These are phyloP conservation scores for Phoma sp. DNA, from an alignment of 2,329 filamentous ascomycete species.

Conservation along the genomic window DNA sequence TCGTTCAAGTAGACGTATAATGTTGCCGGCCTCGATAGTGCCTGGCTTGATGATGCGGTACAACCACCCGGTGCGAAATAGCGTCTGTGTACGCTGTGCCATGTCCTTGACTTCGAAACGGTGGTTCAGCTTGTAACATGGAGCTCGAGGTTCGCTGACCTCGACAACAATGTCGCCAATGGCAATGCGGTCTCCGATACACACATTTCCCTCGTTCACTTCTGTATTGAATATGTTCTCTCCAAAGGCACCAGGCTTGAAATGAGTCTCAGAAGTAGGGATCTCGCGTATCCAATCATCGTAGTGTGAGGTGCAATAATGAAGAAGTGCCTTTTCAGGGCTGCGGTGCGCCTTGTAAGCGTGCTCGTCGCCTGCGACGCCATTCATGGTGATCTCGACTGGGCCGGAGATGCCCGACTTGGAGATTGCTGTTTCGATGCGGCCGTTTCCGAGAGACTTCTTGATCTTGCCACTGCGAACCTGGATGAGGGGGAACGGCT, in stretches of 20 bases:
- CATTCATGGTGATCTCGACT: constrained; percentile 56
- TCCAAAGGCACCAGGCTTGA: constrained; percentile 66
- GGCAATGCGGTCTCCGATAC: constrained; percentile 67
- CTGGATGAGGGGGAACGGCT: constrained; percentile 60
- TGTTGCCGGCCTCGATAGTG: constrained; percentile 61
- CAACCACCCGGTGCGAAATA: constrained; percentile 69
- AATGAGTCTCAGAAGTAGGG: constrained; percentile 58
- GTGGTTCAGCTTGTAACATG: constrained; percentile 73
- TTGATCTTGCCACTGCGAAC: constrained; percentile 65
- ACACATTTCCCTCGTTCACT: constrained; percentile 70
- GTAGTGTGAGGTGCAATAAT: constrained; percentile 68
- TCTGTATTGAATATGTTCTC: constrained; percentile 66
- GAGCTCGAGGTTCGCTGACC: constrained; percentile 66
- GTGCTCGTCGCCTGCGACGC: constrained; percentile 67
- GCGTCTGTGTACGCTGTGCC: constrained; percentile 62
- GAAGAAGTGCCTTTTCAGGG: constrained; percentile 67
- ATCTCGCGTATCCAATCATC: constrained; percentile 60
- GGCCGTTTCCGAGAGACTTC: constrained; percentile 58
- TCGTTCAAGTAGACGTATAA: constrained; percentile 62
- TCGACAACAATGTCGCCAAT: constrained; percentile 61
- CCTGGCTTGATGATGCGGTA: constrained; percentile 67
- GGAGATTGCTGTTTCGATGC: constrained; percentile 62
- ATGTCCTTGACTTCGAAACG: constrained; percentile 69
- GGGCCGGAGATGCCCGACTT: constrained; percentile 56
- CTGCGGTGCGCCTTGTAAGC: constrained; percentile 68